phyloP scores from a whole-genome alignment of 2,329 filamentous ascomycete genomes.

The Exophiala bonariae region DNA sequence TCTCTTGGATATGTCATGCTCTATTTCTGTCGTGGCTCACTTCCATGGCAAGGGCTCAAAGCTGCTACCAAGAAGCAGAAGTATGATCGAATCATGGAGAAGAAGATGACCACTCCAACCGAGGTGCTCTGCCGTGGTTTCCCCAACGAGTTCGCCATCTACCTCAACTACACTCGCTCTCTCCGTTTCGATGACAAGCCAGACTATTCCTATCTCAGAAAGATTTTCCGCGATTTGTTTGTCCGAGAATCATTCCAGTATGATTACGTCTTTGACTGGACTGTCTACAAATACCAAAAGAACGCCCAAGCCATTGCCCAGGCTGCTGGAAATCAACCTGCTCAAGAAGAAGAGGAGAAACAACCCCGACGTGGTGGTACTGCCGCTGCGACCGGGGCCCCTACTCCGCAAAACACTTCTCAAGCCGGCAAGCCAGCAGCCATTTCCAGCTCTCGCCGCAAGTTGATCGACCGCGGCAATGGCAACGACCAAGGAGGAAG shows the following conservation, averaged over 20 bases:
- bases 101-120: conserved; percentile 99
- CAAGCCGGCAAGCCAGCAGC: conserved; percentile 69
- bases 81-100: conserved; percentile 99
- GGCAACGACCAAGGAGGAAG: conserved; percentile 68
- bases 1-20: conserved; percentile 99
- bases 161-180: conserved; percentile 98
- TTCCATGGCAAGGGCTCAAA: conserved; percentile 98
- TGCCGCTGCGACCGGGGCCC: conserved; percentile 64
- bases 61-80: conserved; percentile 99
- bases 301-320: conserved; percentile 93
- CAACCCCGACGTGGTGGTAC: conserved; percentile 65
- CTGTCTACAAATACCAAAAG: conserved; percentile 99
- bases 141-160: conserved; percentile 99
- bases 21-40: conserved; percentile 98
- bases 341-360: conserved; percentile 72
- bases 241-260: conserved; percentile 99
- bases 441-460: conserved; percentile 75
- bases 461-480: conserved; percentile 72
- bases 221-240: conserved; percentile 99
- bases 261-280: conserved; percentile 99
- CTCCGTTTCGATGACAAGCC: conserved; percentile 99
- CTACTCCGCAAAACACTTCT: conserved; percentile 51
- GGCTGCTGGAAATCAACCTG: conserved; percentile 65
- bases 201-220: conserved; percentile 98
- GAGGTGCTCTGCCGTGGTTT: conserved; percentile 97